These are phyloP conservation scores for Eucalyptus rudis DNA, from an alignment of 345 rosid species.

Conservation along the genomic window DNA sequence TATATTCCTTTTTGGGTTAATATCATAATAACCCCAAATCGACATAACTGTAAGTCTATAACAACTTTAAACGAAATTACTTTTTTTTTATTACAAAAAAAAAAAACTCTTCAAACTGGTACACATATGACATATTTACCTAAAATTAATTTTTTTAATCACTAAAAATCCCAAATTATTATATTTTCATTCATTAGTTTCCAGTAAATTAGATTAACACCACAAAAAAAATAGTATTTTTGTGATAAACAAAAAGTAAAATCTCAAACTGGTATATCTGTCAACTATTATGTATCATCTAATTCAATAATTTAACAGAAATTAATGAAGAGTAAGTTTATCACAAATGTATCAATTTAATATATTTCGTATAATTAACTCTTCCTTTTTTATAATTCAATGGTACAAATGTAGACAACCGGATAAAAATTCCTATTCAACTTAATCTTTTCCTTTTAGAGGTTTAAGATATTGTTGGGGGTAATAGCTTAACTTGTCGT, in stretches of 20 bases:
- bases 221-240: too few species aligned
- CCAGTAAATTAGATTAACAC: not conserved
- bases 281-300: not conserved
- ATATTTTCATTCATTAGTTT: not conserved
- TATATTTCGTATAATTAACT: too few species aligned
- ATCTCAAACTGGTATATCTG: fast-evolving
- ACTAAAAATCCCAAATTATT: too few species aligned
- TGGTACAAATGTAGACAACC: not conserved
- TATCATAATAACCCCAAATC: not conserved
- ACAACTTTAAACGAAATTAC: too few species aligned
- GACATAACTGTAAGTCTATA: too few species aligned
- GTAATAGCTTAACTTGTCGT: not conserved
- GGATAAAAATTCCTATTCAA: not conserved
- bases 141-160: too few species aligned
- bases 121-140: too few species aligned
- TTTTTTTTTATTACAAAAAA: not conserved
- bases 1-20: not conserved
- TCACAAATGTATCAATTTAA: too few species aligned
- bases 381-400: not conserved
- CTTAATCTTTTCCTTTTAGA: not conserved
- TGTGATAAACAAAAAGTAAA: too few species aligned
- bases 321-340: too few species aligned
- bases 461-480: not conserved
- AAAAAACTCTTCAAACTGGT: too few species aligned
- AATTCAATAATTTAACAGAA: too few species aligned